A percentile compares a stretch with the other conserved stretches of the same genome.
Evolutionary conservation across 352 stramenopile genomes (phyloP).

Genomic region (Globisporangium splendens): DNA sequence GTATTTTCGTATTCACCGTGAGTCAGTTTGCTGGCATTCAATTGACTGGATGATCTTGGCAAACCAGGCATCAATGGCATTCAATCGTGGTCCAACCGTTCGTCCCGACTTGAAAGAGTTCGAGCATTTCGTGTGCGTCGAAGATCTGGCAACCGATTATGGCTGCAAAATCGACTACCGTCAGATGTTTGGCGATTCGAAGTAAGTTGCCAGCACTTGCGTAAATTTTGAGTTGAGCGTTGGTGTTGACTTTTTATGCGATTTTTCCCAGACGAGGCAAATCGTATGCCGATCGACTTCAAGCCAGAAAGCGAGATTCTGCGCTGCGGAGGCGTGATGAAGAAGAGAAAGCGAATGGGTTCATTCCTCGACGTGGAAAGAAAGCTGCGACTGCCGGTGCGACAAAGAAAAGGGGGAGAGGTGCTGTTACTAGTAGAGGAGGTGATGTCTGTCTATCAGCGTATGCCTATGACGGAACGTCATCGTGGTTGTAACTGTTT

Average conservation of each 20-base stretch:
- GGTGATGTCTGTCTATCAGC: not conserved
- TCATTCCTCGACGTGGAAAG: conserved; percentile 16
- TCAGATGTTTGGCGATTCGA: conserved; percentile 69
- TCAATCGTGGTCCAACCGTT: conserved; percentile 18
- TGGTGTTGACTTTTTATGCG: not conserved
- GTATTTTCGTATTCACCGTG: not conserved
- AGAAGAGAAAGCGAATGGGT: conserved; percentile 6
- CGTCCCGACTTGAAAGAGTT: conserved; percentile 54
- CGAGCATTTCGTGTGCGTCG: conserved; percentile 61
- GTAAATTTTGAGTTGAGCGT: not conserved
- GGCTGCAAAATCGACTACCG: conserved; percentile 63
- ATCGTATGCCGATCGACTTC: conserved; percentile 55
- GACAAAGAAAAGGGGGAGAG: not conserved
- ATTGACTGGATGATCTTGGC: not conserved
- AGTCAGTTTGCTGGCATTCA: not conserved
- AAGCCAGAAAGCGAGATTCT: conserved; percentile 40
- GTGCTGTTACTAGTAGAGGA: conserved; percentile 9
- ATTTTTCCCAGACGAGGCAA: conserved; percentile 24
- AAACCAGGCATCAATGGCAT: conserved; percentile 9
- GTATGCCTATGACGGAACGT: too few species aligned
- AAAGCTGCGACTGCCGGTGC: conserved; percentile 2
- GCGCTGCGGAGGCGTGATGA: conserved; percentile 15
- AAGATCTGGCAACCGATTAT: conserved; percentile 48
- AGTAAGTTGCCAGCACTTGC: conserved; percentile 21
- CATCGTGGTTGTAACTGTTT: not conserved